Conservation (phyloP, 495 filamentous ascomycete genomes). For the Hypoxylon perforatum region DNA sequence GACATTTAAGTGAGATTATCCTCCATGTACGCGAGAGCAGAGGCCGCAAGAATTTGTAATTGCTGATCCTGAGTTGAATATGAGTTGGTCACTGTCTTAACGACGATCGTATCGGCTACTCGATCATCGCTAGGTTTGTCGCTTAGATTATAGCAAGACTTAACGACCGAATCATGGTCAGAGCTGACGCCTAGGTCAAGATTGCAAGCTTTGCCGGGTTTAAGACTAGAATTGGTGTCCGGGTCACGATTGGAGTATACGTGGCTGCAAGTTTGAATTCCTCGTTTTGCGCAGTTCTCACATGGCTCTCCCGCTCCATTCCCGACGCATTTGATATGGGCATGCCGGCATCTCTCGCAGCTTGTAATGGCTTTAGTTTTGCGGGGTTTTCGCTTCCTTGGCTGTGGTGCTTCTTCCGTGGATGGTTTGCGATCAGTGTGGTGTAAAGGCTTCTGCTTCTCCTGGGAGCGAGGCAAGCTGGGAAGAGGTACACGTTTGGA, state of each 20-base stretch:
- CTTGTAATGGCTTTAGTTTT: constrained; percentile 34
- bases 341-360: constrained; percentile 34
- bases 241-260: background rate
- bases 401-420: background rate
- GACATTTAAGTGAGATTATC: background rate
- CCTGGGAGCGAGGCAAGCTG: background rate
- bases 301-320: constrained; percentile 23
- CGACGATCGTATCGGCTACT: too few relatives aligned
- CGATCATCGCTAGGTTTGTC: too few relatives aligned
- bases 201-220: too few relatives aligned
- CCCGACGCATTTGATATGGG: constrained; percentile 34
- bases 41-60: constrained; percentile 16
- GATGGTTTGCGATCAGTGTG: background rate
- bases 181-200: background rate
- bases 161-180: too few relatives aligned
- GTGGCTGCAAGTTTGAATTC: constrained; percentile 30
- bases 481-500: constrained; percentile 28
- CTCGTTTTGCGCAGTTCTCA: constrained; percentile 31
- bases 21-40: constrained; percentile 19
- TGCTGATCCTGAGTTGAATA: background rate
- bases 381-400: constrained; percentile 22
- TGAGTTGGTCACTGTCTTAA: background rate
- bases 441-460: background rate
- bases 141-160: too few relatives aligned
- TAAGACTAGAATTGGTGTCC: too few relatives aligned